Conservation (phyloP, 345 rosid genomes). For the Arabis hirsuta region DNA sequence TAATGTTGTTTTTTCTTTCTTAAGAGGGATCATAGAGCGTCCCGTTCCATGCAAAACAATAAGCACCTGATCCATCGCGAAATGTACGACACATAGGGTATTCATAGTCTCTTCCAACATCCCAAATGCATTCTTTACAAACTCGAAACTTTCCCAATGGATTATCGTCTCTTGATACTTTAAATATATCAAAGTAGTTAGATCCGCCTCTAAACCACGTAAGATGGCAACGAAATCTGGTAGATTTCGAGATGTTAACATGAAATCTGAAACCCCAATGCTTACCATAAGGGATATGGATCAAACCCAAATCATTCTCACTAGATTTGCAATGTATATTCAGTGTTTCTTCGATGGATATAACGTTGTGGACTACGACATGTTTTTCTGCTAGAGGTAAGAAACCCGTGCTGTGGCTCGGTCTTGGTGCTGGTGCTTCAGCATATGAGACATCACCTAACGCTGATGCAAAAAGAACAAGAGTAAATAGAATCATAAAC, state of each 20-base stretch:
- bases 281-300: neutral
- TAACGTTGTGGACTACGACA: conserved; percentile 11
- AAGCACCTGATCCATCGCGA: neutral
- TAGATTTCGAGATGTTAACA: neutral
- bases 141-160: neutral
- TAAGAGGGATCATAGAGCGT: too few species aligned
- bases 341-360: neutral
- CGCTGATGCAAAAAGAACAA: conserved; percentile 11
- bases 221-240: conserved; percentile 1
- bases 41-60: conserved; percentile 12
- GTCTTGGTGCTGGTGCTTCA: neutral
- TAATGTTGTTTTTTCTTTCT: too few species aligned
- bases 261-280: conserved; percentile 13
- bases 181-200: conserved; percentile 18
- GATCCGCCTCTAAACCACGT: conserved; percentile 13
- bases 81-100: conserved; percentile 12
- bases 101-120: neutral
- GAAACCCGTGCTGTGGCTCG: neutral
- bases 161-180: conserved; percentile 22
- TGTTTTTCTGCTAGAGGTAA: conserved; percentile 19
- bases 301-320: neutral
- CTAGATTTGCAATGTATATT: conserved; percentile 25
- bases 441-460: neutral
- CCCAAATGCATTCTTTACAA: conserved; percentile 28
- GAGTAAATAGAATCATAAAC: conserved; percentile 9